Conservation (phyloP, 2,329 filamentous ascomycete species). For the Fusarium verticillioides region DNA sequence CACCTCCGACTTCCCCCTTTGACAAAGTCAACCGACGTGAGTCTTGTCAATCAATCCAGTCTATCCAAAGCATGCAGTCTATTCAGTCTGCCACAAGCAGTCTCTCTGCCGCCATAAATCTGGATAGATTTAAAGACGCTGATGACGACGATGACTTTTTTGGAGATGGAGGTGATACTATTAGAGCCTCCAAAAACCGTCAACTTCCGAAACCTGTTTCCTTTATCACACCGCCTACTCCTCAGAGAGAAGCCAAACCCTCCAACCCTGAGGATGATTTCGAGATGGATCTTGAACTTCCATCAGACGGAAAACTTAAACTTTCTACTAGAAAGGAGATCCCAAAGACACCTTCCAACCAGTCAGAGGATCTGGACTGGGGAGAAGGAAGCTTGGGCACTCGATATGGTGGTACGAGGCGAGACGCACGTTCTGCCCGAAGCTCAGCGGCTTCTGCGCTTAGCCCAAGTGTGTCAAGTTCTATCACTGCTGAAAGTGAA, state of each 20-base stretch:
- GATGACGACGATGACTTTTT: constrained; percentile 72
- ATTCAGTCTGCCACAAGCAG: constrained; percentile 49
- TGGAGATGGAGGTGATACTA: constrained; percentile 71
- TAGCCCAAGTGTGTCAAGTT: constrained; percentile 93
- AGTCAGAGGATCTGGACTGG: constrained; percentile 87
- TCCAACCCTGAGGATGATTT: constrained; percentile 70
- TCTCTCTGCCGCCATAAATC: constrained; percentile 61
- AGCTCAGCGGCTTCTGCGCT: constrained; percentile 90
- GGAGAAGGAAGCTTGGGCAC: constrained; percentile 93
- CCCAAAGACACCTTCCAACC: constrained; percentile 69
- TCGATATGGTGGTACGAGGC: constrained; percentile 85
- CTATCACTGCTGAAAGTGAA: constrained; percentile 90
- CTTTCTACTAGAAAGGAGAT: constrained; percentile 71
- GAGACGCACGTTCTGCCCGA: constrained; percentile 81
- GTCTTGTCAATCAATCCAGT: constrained; percentile 36
- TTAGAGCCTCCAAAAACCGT: constrained; percentile 72
- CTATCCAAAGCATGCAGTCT: constrained; percentile 26
- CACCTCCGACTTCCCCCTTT: constrained; percentile 32
- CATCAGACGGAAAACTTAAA: constrained; percentile 72
- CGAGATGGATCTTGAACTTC: constrained; percentile 78
- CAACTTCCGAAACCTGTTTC: constrained; percentile 62
- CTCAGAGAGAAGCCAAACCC: constrained; percentile 55
- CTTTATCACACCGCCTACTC: constrained; percentile 66
- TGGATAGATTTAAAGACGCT: constrained; percentile 73
- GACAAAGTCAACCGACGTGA: constrained; percentile 46